phyloP scores from a whole-genome alignment of 2,329 filamentous ascomycete species.

The Ilyonectria sp. region DNA sequence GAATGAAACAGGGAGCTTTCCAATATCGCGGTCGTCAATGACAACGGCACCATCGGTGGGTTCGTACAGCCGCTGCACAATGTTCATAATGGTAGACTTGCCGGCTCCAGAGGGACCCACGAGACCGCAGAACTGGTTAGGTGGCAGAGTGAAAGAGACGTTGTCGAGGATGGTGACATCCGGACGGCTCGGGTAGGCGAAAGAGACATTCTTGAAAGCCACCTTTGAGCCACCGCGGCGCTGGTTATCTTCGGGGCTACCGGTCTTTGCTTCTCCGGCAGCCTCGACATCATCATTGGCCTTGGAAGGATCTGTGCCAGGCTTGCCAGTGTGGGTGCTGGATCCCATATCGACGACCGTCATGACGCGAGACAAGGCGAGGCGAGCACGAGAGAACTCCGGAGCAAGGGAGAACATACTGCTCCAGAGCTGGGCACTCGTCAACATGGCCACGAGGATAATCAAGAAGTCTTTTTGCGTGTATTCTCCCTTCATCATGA shows the following conservation, averaged over 20 bases:
- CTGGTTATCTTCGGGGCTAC: constrained; percentile 39
- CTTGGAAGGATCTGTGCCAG: constrained; percentile 24
- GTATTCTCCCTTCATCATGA: constrained; percentile 76
- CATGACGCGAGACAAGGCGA: constrained; percentile 72
- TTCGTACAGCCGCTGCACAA: constrained; percentile 66
- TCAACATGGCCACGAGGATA: constrained; percentile 78
- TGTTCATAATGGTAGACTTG: constrained; percentile 75
- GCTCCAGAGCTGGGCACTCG: constrained; percentile 80
- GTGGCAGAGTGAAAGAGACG: constrained; percentile 69
- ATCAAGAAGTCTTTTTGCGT: constrained; percentile 79
- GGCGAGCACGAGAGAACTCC: constrained; percentile 77
- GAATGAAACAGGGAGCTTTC: constrained; percentile 57
- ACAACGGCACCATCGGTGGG: constrained; percentile 57
- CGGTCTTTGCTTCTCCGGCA: constrained; percentile 45
- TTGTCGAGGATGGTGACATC: constrained; percentile 70
- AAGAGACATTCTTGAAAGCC: constrained; percentile 71
- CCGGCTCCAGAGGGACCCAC: constrained; percentile 77
- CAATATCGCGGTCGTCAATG: constrained; percentile 63
- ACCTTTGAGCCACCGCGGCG: constrained; percentile 60
- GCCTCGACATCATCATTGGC: constrained; percentile 57
- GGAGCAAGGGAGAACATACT: constrained; percentile 82
- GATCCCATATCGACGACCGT: constrained; percentile 63
- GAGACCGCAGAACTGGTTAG: constrained; percentile 74
- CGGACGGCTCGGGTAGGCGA: constrained; percentile 76
- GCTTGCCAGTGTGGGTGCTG: constrained; percentile 36